phyloP scores from a whole-genome alignment of 192 early-diverging fungal genomes.

The Coemansia sp. region DNA sequence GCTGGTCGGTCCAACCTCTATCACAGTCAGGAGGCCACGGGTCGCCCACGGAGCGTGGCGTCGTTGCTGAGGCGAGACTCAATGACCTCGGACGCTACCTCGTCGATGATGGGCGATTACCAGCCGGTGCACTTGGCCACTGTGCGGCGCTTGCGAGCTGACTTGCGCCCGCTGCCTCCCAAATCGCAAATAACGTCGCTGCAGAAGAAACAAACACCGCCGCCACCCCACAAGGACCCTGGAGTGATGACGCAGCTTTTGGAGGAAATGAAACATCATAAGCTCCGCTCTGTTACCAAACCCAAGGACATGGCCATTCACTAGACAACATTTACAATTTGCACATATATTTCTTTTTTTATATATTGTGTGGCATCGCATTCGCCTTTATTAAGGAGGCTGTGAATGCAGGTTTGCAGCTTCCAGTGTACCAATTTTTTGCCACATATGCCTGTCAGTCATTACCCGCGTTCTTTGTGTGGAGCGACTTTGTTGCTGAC shows the following conservation, averaged over 20 bases:
- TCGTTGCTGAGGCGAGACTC: conserved; percentile 5
- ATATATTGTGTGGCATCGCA: not conserved
- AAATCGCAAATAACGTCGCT: not conserved
- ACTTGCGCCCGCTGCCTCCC: conserved; percentile 22
- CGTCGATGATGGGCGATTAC: not conserved
- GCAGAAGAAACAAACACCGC: not conserved
- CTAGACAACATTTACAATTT: not conserved
- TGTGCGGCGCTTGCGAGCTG: conserved; percentile 20
- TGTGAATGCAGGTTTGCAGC: not conserved
- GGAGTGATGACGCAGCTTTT: conserved; percentile 48
- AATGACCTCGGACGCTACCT: conserved; percentile 3
- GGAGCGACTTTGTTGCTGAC: not conserved
- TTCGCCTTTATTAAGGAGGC: not conserved
- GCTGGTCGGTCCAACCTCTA: not conserved
- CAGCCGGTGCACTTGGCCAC: not conserved
- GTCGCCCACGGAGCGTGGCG: conserved; percentile 13
- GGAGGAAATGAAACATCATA: conserved; percentile 51
- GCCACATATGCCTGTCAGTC: not conserved
- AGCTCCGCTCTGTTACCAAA: conserved; percentile 39
- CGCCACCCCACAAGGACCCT: conserved; percentile 43
- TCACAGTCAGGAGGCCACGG: not conserved
- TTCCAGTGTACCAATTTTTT: not conserved
- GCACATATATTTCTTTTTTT: not conserved
- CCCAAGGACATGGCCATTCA: conserved; percentile 43
- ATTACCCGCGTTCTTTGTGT: no score